Percentiles rank a stretch among this genome's conserved stretches.
phyloP scores from a whole-genome alignment of 495 filamentous ascomycete species.

The Talaromyces proteolyticus region DNA sequence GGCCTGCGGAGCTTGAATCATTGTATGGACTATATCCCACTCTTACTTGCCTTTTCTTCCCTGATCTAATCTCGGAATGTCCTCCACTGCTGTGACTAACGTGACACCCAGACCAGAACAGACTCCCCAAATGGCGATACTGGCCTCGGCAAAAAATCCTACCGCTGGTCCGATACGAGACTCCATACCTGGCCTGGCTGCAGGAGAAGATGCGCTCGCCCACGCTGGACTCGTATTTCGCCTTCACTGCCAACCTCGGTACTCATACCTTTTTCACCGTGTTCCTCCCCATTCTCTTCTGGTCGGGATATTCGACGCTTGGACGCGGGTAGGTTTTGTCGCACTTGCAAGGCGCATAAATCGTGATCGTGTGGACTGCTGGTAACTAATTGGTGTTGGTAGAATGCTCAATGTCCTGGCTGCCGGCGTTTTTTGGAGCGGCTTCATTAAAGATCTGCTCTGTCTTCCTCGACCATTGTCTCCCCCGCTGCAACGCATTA shows the following conservation, averaged over 20 bases:
- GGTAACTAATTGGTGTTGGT: slow-evolving; percentile 8
- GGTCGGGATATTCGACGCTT: slow-evolving; percentile 78
- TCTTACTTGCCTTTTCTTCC: slow-evolving; percentile 8
- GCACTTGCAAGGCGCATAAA: neutral
- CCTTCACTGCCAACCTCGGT: slow-evolving; percentile 91
- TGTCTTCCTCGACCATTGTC: slow-evolving; percentile 94
- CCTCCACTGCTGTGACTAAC: no score
- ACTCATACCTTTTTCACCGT: slow-evolving; percentile 99
- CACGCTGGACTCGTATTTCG: slow-evolving; percentile 89
- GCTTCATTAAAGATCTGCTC: slow-evolving; percentile 88
- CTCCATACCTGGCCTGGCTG: slow-evolving; percentile 81
- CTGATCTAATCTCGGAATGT: no score
- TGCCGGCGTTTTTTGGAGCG: slow-evolving; percentile 84
- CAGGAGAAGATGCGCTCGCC: slow-evolving; percentile 76
- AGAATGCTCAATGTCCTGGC: slow-evolving; percentile 88
- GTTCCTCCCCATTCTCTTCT: slow-evolving; percentile 86
- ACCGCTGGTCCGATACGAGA: slow-evolving; percentile 89
- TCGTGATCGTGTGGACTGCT: neutral
- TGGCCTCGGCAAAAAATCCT: slow-evolving; percentile 72
- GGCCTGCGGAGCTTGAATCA: slow-evolving; percentile 69
- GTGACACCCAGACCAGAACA: slow-evolving; percentile 60
- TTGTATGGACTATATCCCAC: slow-evolving; percentile 47
- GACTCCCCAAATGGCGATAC: slow-evolving; percentile 87
- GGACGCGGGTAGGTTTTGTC: slow-evolving; percentile 66
- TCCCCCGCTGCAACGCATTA: slow-evolving; percentile 88